Evolutionary conservation across 2,329 filamentous ascomycete genomes (phyloP).

Genomic region (Periconia macrospinosa): DNA sequence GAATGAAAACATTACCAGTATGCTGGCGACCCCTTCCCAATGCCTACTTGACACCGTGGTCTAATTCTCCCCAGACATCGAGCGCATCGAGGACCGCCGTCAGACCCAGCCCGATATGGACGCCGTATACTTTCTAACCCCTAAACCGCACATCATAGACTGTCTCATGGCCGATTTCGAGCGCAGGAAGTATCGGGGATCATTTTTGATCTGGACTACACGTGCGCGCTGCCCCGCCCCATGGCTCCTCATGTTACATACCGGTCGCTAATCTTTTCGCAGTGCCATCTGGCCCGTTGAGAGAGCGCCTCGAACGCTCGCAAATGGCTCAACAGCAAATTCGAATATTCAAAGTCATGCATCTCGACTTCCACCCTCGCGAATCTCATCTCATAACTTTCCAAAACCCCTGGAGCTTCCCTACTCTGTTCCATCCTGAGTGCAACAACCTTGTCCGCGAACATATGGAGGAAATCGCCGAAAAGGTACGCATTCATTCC

Average conservation of each 20-base stretch:
- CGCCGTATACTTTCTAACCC: conserved; percentile 88
- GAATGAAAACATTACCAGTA: conserved; percentile 85
- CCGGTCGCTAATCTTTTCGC: conserved; percentile 28
- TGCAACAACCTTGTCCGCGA: conserved; percentile 82
- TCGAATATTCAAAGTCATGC: conserved; percentile 77
- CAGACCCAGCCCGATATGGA: conserved; percentile 87
- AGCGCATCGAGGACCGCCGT: conserved; percentile 86
- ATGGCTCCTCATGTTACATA: neutral
- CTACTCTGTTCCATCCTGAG: conserved; percentile 83
- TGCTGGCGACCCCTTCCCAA: conserved; percentile 55
- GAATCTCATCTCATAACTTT: conserved; percentile 93
- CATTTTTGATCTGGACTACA: conserved; percentile 83
- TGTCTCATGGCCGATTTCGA: conserved; percentile 93
- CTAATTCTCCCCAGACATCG: conserved; percentile 70
- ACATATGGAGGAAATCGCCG: conserved; percentile 82
- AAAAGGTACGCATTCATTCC: conserved; percentile 66
- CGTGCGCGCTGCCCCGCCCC: conserved; percentile 40
- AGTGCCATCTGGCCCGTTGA: conserved; percentile 69
- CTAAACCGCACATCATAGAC: conserved; percentile 85
- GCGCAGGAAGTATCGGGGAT: conserved; percentile 74
- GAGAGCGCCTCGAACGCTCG: conserved; percentile 74
- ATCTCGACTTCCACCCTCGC: conserved; percentile 85
- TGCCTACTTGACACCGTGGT: conserved; percentile 23
- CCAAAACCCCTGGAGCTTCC: conserved; percentile 93
- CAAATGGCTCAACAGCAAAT: conserved; percentile 72